Evolutionary conservation across 2,329 filamentous ascomycete genomes (phyloP), one percentile per base, ranked within the genome.

Genomic region (Fusarium denticulatum): DNA sequence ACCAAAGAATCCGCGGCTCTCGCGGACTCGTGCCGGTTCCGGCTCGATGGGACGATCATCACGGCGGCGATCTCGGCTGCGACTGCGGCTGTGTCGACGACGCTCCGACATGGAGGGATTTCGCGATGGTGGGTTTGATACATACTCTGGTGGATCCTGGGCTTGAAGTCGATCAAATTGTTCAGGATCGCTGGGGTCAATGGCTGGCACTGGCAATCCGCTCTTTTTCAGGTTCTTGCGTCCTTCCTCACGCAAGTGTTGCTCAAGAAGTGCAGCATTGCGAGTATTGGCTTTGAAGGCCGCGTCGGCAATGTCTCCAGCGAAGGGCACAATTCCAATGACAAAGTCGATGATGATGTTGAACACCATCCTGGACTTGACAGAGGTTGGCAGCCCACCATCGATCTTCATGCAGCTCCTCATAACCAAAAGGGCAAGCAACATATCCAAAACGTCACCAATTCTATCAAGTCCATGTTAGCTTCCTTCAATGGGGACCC

Each of bases 331-430:
- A 6, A 96, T 83, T 11, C 94, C 94, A 39, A 95, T 85, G 42
- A 88, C 80, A 75, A 96, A 94, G 79, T 97, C 94, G 45, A 95
- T 67, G 7, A 88, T 77, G 63, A 98, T 89, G 82, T 97, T 97
- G 79, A 95, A 82, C 72, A 95, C 81, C 96, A 99, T 98, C 78
- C 88, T 88, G 34, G 88, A 81, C 63, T 89, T 86, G 56, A 96
- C 82, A 15, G 81, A 78, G 9, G 81, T 73, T 4, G 92, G 92
- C 9, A 98, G 88, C 20, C 93, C 94, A 56, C 93, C 94, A 59
- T 97, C 92, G 53, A 97, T 87, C 69, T 92, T 88, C 70, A 87
- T 86, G 82, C 94, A 95, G 30, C 90, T 91, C 68, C 87, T 88
- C 72, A 97, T 86, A 14, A 98, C 90, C 83, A 93, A 90, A 68